Conservation (phyloP, 805 yeast genomes). For the Cyberlindnera mississippiensis region DNA sequence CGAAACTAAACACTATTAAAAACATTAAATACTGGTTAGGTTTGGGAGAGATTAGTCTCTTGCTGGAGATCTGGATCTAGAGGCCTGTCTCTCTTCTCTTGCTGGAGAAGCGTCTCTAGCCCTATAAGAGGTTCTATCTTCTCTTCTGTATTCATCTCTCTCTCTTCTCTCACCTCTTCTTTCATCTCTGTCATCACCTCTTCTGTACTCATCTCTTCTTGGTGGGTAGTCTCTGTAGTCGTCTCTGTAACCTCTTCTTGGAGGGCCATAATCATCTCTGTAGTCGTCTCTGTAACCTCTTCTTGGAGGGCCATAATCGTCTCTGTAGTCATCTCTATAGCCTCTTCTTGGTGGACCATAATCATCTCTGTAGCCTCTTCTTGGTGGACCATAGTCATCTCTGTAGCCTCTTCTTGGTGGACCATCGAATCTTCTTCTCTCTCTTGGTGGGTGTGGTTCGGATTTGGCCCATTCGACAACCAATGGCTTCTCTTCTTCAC, state of each 20-base stretch:
- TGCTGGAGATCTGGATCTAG: slow-evolving; percentile 31
- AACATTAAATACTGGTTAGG: background rate
- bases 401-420: slow-evolving; percentile 18
- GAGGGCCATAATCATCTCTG: slow-evolving; percentile 15
- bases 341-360: slow-evolving; percentile 15
- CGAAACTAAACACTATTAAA: too few relatives aligned
- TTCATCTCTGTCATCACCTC: slow-evolving; percentile 8
- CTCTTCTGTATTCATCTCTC: slow-evolving; percentile 15
- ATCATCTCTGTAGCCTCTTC: slow-evolving; percentile 17
- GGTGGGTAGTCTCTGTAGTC: slow-evolving; percentile 18
- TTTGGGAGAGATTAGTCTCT: slow-evolving; percentile 1
- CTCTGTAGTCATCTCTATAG: slow-evolving; percentile 13
- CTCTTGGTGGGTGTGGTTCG: slow-evolving; percentile 41
- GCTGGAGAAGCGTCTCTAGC: slow-evolving; percentile 14
- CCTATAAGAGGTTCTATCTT: slow-evolving; percentile 17
- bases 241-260: slow-evolving; percentile 15
- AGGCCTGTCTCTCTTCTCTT: slow-evolving; percentile 20
- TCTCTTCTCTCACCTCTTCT: slow-evolving; percentile 17
- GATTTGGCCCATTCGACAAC: slow-evolving; percentile 54
- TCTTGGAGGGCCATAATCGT: slow-evolving; percentile 15
- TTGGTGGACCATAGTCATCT: slow-evolving; percentile 14
- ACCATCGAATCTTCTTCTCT: slow-evolving; percentile 16
- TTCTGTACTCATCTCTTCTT: slow-evolving; percentile 20
- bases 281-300: slow-evolving; percentile 17
- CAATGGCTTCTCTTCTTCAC: slow-evolving; percentile 31